These are phyloP conservation scores for Oxytropis ochrocephala DNA, from an alignment of 306 rosid genomes.

Conservation along the genomic window DNA sequence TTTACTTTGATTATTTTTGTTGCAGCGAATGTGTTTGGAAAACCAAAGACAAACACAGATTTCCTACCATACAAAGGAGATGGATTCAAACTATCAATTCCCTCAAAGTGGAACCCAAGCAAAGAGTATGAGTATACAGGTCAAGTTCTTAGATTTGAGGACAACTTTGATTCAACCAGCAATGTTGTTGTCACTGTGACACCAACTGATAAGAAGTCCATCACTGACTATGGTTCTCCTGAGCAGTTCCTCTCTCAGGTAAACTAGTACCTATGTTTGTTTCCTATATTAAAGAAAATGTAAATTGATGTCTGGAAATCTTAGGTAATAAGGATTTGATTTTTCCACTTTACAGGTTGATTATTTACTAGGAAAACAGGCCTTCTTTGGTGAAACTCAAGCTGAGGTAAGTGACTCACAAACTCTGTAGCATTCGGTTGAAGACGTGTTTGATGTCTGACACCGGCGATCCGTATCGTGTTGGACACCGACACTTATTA, in stretches of 20 bases:
- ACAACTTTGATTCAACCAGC: constrained; percentile 73
- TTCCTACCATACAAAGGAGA: constrained; percentile 65
- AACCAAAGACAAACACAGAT: constrained; percentile 86
- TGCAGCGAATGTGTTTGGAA: constrained; percentile 95
- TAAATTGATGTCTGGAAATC: neutral
- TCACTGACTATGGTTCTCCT: constrained; percentile 80
- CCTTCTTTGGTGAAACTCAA: constrained; percentile 77
- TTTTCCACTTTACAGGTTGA: constrained; percentile 55
- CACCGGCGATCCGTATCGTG: no score
- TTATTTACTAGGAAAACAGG: constrained; percentile 82
- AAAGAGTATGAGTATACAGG: constrained; percentile 79
- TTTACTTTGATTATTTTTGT: constrained; percentile 16
- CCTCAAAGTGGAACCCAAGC: constrained; percentile 97
- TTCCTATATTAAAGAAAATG: neutral
- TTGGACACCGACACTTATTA: no score
- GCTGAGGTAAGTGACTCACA: constrained; percentile 63
- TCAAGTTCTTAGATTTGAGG: constrained; percentile 86
- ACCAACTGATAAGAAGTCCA: constrained; percentile 78
- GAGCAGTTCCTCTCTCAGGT: constrained; percentile 73
- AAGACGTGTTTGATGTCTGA: no score
- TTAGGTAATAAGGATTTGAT: neutral
- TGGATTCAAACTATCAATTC: constrained; percentile 79
- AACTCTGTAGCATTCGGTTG: no score
- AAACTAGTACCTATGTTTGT: neutral
- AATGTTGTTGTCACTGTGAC: constrained; percentile 56